These are phyloP conservation scores for Colletotrichum sp. DNA, from an alignment of 2,329 filamentous ascomycete genomes.

Conservation along the genomic window DNA sequence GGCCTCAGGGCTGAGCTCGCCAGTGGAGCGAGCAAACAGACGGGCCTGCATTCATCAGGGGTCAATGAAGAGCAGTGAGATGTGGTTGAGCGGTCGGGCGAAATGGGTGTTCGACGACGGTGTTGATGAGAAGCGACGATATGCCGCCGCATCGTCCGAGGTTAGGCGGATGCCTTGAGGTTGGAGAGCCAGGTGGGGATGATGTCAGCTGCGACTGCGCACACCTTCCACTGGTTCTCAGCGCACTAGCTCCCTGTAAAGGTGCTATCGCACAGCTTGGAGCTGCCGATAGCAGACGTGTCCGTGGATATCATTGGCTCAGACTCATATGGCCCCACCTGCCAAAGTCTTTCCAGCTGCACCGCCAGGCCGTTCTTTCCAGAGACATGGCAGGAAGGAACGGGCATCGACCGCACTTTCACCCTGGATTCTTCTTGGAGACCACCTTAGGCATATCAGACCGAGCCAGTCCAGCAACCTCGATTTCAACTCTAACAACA, in stretches of 20 bases:
- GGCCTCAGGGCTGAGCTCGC: slow-evolving; percentile 66
- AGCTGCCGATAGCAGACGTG: not conserved
- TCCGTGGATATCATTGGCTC: not conserved
- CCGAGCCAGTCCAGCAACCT: not conserved
- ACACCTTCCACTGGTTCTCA: not conserved
- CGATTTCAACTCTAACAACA: not conserved
- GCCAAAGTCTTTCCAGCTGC: not conserved
- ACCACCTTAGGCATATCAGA: not conserved
- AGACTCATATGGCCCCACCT: not conserved
- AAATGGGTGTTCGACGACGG: not conserved
- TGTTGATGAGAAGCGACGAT: not conserved
- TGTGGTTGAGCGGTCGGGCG: not conserved
- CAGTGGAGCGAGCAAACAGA: slow-evolving; percentile 77
- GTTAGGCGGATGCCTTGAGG: not conserved
- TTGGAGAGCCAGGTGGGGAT: not conserved
- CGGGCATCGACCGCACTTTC: not conserved
- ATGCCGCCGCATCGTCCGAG: not conserved
- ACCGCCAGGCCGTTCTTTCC: not conserved
- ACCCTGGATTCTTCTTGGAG: not conserved
- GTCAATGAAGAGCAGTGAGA: not conserved
- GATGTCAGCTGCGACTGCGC: not conserved
- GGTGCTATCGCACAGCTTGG: not conserved
- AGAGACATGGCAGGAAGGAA: not conserved
- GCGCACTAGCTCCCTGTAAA: not conserved
- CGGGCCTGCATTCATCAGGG: slow-evolving; percentile 71